Percentiles rank a stretch among this genome's conserved stretches.
Evolutionary conservation across 129 eudicot species (phyloP).

Genomic region (Pittosporum tobira): DNA sequence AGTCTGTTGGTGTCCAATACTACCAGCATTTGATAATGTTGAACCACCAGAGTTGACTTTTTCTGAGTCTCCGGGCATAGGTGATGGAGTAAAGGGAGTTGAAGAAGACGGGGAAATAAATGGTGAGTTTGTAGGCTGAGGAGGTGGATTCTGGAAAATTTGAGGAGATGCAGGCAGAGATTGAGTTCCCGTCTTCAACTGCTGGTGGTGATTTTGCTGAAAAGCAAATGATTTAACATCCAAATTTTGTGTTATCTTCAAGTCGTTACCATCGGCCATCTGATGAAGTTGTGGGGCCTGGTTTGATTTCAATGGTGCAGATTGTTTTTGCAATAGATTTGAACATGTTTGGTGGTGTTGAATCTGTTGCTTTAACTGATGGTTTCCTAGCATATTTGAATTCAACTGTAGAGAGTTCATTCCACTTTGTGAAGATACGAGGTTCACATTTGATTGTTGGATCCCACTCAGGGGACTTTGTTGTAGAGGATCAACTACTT

Average conservation of each 20-base stretch:
- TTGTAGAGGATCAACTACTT: constrained; percentile 58
- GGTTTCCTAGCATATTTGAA: constrained; percentile 49
- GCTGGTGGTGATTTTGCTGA: constrained; percentile 71
- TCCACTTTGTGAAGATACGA: constrained; percentile 47
- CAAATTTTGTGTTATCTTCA: too few species aligned
- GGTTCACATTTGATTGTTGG: constrained; percentile 57
- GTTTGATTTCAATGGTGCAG: constrained; percentile 49
- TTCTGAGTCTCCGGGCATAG: constrained; percentile 67
- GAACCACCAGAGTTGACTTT: constrained; percentile 53
- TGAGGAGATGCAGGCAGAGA: constrained; percentile 80
- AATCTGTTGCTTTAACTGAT: constrained; percentile 52
- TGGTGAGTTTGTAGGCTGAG: constrained; percentile 82
- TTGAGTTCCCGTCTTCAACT: constrained; percentile 51
- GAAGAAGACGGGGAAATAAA: constrained; percentile 71
- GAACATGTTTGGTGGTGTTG: constrained; percentile 34
- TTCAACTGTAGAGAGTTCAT: constrained; percentile 35
- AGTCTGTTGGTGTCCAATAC: constrained; percentile 47
- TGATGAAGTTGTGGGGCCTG: constrained; percentile 71
- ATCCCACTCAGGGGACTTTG: constrained; percentile 56
- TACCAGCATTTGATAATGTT: constrained; percentile 55
- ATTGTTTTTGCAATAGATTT: constrained; percentile 34
- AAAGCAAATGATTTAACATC: constrained; percentile 55
- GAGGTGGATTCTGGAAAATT: constrained; percentile 64
- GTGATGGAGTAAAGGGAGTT: constrained; percentile 72
- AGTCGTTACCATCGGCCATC: too few species aligned